A percentile compares a stretch with the other conserved stretches of the same genome.
Conservation (phyloP, 78 protist genomes). For the Planoprotostelium fungivorum region DNA sequence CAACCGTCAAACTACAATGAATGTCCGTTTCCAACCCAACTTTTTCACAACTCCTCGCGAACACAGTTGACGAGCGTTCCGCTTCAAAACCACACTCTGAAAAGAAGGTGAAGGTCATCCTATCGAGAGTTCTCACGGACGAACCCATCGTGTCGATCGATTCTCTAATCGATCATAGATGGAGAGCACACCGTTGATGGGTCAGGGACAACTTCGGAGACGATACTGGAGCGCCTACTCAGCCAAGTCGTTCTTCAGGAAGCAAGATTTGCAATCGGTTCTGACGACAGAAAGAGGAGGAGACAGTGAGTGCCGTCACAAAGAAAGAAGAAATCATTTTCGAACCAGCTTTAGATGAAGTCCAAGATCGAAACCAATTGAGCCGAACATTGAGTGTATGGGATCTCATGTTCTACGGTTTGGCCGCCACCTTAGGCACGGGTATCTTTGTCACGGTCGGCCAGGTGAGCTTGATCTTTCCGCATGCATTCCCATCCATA, state of each 20-base stretch:
- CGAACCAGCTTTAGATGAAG: neutral
- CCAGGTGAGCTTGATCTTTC: neutral
- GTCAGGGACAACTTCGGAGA: neutral
- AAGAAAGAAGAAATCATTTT: neutral
- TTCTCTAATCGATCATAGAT: no score
- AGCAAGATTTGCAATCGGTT: neutral
- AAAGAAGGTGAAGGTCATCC: no score
- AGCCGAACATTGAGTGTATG: conserved; percentile 28
- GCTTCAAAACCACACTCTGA: no score
- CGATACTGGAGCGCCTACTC: neutral
- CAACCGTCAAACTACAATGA: no score
- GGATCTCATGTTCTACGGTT: conserved; percentile 63
- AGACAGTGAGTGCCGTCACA: no score
- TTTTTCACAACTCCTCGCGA: no score
- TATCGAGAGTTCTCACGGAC: no score
- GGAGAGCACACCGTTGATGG: no score
- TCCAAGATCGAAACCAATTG: neutral
- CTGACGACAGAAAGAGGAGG: no score
- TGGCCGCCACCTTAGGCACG: conserved; percentile 62
- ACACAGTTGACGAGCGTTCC: no score
- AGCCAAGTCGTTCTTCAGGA: neutral
- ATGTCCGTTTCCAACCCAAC: no score
- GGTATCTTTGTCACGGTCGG: conserved; percentile 78
- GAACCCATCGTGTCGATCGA: no score
- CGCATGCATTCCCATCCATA: neutral